phyloP scores from a whole-genome alignment of 306 rosid species.

The Prinsepia uniflora region DNA sequence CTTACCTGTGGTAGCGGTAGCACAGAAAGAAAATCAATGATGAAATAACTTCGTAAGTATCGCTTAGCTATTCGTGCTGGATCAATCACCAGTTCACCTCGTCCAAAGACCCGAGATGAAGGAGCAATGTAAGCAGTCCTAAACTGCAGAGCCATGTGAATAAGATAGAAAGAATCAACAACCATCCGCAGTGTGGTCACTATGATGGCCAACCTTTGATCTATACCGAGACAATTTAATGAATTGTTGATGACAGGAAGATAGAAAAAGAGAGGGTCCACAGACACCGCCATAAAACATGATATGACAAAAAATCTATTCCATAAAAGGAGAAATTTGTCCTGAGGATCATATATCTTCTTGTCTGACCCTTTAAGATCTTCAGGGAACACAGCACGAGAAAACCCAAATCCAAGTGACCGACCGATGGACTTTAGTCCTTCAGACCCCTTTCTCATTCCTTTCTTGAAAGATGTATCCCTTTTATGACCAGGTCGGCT shows the following conservation, averaged over 20 bases:
- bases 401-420: conserved; percentile 78
- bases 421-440: conserved; percentile 91
- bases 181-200: conserved; percentile 82
- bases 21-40: conserved; percentile 74
- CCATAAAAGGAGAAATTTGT: conserved; percentile 75
- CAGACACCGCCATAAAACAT: conserved; percentile 79
- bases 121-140: conserved; percentile 98
- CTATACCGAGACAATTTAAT: conserved; percentile 71
- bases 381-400: conserved; percentile 89
- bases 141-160: conserved; percentile 95
- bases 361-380: conserved; percentile 85
- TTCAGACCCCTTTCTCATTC: conserved; percentile 91
- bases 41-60: conserved; percentile 70
- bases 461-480: conserved; percentile 75
- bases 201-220: conserved; percentile 62
- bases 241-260: conserved; percentile 70
- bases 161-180: conserved; percentile 77
- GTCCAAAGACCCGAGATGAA: conserved; percentile 97
- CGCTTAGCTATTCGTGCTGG: conserved; percentile 84
- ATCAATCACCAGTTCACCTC: conserved; percentile 98
- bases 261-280: conserved; percentile 91
- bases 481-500: conserved; percentile 50
- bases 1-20: conserved; percentile 94
- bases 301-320: conserved; percentile 75
- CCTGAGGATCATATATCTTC: conserved; percentile 95